Evolutionary conservation across 1,284 basidiomycete species (phyloP).

Genomic region (Mrakiaceae sp.): DNA sequence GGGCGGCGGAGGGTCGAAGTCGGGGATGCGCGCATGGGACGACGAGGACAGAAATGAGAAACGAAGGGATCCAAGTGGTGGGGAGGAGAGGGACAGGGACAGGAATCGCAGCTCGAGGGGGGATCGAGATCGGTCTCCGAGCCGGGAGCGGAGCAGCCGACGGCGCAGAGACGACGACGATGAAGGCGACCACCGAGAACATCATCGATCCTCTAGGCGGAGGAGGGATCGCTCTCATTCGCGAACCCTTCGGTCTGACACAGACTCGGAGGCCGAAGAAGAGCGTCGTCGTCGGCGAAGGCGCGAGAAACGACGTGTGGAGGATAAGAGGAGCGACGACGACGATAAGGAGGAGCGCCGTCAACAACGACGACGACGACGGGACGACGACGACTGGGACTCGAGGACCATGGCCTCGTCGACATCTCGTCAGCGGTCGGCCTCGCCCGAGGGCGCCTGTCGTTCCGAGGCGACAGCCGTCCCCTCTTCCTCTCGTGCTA

Average conservation of each 20-base stretch:
- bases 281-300: not conserved
- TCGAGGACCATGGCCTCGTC: not conserved
- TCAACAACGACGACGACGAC: not conserved
- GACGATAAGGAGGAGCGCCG: too few relatives aligned
- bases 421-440: too few relatives aligned
- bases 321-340: too few relatives aligned
- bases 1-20: not conserved
- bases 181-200: not conserved
- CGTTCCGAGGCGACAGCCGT: not conserved
- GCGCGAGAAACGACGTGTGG: not conserved
- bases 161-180: not conserved
- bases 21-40: constrained; percentile 13
- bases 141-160: not conserved
- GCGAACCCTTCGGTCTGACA: too few relatives aligned
- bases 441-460: too few relatives aligned
- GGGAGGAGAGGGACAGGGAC: constrained; percentile 16
- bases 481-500: not conserved
- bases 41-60: constrained; percentile 8
- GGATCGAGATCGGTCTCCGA: constrained; percentile 12
- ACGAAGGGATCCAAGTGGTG: constrained; percentile 3
- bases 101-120: constrained; percentile 21
- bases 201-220: not conserved
- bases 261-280: not conserved
- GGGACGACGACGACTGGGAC: not conserved
- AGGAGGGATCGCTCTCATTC: too few relatives aligned